Evolutionary conservation across 139 green algal species (phyloP).

Genomic region (Chlamydomonas sp.): DNA sequence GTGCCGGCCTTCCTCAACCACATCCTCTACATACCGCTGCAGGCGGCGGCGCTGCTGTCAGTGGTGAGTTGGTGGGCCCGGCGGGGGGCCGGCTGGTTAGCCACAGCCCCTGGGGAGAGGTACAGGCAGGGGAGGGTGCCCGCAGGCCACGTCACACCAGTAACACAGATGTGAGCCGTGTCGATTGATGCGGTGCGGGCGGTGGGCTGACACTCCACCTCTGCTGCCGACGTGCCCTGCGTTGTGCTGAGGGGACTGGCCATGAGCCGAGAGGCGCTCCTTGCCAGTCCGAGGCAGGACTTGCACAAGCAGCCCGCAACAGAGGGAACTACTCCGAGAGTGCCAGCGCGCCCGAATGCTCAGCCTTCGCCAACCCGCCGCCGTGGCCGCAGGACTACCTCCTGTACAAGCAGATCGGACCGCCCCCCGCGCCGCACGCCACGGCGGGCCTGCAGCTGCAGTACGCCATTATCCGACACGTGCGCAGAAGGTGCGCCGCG

Average conservation of each 20-base stretch:
- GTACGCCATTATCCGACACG: conserved; percentile 31
- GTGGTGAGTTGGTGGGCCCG: conserved; percentile 18
- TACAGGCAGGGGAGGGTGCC: neutral
- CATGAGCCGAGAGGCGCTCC: no score
- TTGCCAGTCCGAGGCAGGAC: neutral
- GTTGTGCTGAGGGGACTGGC: neutral
- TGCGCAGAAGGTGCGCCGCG: neutral
- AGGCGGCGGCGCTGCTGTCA: neutral
- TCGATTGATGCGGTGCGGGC: neutral
- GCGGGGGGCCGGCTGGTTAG: neutral
- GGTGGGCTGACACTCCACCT: neutral
- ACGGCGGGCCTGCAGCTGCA: conserved; percentile 48
- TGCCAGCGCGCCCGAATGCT: neutral
- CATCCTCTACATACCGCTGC: conserved; percentile 22
- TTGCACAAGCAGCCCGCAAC: neutral
- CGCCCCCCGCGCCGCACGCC: conserved; percentile 35
- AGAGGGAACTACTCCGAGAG: neutral
- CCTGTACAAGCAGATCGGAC: conserved; percentile 50
- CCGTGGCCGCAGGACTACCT: conserved; percentile 21
- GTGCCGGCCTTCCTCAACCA: conserved; percentile 17
- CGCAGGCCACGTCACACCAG: neutral
- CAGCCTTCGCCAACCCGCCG: neutral
- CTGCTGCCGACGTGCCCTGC: neutral
- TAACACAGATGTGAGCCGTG: neutral
- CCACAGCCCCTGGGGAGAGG: neutral